Evolutionary conservation across 176 grass and related monocot species (phyloP).

Genomic region (Metroxylon sagu): DNA sequence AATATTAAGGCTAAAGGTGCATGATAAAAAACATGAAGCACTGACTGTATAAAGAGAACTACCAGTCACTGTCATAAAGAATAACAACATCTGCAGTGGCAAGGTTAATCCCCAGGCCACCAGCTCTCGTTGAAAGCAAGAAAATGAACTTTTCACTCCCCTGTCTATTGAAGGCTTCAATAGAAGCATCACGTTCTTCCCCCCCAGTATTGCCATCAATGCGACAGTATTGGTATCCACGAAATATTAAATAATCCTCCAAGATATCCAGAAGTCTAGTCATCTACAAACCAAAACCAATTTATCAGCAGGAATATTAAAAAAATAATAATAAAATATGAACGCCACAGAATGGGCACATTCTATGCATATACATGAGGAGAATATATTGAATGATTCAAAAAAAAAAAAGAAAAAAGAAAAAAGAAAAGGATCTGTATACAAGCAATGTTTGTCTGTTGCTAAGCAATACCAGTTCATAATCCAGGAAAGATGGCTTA

Average conservation of each 20-base stretch:
- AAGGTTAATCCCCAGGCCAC: constrained; percentile 95
- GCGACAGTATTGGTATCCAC: constrained; percentile 78
- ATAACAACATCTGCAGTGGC: constrained; percentile 94
- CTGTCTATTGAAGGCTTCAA: constrained; percentile 71
- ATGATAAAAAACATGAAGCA: constrained; percentile 12
- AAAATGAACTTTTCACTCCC: constrained; percentile 98
- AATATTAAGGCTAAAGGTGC: background rate
- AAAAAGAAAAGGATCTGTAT: too few relatives aligned
- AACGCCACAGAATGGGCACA: too few relatives aligned
- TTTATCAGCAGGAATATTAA: too few relatives aligned
- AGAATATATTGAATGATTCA: too few relatives aligned
- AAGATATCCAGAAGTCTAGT: constrained; percentile 93
- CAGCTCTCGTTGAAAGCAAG: constrained; percentile 94
- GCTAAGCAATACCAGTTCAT: too few relatives aligned
- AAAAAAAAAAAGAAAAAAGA: too few relatives aligned
- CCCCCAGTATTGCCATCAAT: constrained; percentile 99
- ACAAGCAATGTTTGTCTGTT: too few relatives aligned
- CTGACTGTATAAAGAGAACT: constrained; percentile 8
- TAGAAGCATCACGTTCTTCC: constrained; percentile 96
- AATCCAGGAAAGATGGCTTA: too few relatives aligned
- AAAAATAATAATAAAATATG: too few relatives aligned
- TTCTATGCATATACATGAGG: too few relatives aligned
- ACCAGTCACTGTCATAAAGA: constrained; percentile 99
- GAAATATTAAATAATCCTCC: constrained; percentile 93
- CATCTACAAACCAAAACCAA: constrained; percentile 30